Evolutionary conservation across 2,329 filamentous ascomycete species (phyloP), one percentile per base, ranked within the genome.

Genomic region (Penicillium sp.): DNA sequence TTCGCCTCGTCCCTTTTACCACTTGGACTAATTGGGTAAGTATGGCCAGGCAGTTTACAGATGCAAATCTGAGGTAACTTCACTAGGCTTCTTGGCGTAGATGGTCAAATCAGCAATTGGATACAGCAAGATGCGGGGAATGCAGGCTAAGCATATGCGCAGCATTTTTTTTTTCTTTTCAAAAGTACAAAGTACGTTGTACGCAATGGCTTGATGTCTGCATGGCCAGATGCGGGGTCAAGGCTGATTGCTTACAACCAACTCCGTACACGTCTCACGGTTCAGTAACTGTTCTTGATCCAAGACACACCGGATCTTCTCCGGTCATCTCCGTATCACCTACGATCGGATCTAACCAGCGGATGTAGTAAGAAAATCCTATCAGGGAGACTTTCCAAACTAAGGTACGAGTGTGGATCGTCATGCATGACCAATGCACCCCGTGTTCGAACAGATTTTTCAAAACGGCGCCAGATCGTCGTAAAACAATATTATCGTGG

Each of bases 361-460:
- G 41, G 36, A 41, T 31, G 9, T 10, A 38, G 29, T 53, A 48
- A 54, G 15, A 35, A 21, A 55, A 50, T 43, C 53, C 45, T 2
- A 36, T 27, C 38, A 50, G 36, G 12, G 13, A 35, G 6, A 27
- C 5, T 43, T 36, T 23, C 12, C 10, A 44, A 43, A 23, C 53
- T 44, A 51, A 50, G 15, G 39, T 12, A 36, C n/a, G 25, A 38
- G n/a, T 29, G 55, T 58, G 44, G 55, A 58, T 43, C 54, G 4
- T 38, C 25, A 23, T 58, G 55, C 55, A 49, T 49, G 21, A 41
- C 41, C 31, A 33, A 48, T 44, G 55, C 36, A 55, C 55, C 44
- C 43, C 50, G 23, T 58, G 50, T 51, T 55, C 13, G 23, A 25
- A 31, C 19, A 12, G 21, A 38, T 44, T 49, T 12, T 27, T 13